Evolutionary conservation across 148 eudicot genomes (phyloP), one percentile per base, ranked within the genome.

Genomic region (Oxyria digyna): DNA sequence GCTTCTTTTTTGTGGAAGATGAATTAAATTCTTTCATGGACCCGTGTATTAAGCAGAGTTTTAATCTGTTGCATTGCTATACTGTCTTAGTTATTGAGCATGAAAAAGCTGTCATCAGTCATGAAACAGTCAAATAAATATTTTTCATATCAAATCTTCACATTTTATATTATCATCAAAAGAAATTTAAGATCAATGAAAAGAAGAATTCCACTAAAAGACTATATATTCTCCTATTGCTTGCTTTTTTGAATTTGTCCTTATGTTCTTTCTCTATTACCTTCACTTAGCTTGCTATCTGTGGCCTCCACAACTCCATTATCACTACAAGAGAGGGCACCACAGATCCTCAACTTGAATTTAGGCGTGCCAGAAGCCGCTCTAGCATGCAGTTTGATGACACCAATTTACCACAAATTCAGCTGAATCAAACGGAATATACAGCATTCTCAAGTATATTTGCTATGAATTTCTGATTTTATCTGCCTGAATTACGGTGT

Each of bases 151-250:
- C 63, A 24, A 24, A 55, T 59, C 65, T 59, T 59, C 65, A 57
- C 63, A 26, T 57, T 11, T 27, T 59, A 59, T 55, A 55, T 4
- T 31, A 27, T 29, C 31, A 59, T 29, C 8, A 7, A 59, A 29
- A 59, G 8, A 4, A 29, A 15, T 27, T 26, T 27, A 57, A 57
- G 4, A 13, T 29, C 18, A 29, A 59, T 29, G 65, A 59, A 57
- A 29, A 59, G 38, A 59, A 59, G 35, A 27, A 31, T 59, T 59
- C 65, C 65, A 59, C 65, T 59, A 59, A 4, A 59, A 59, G 37
- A 59, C 65, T 21, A 50, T 50, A 9, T 12, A 49, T 12, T 24
- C 26, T 9, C 57, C 54, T 48, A 10, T 29, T 57, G 64, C 35
- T 57, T 57, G 18, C 38, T 59, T 59, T 59, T 13, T 26, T 4